phyloP scores from a whole-genome alignment of 139 green algal species.

The Haematococcus lacustris region DNA sequence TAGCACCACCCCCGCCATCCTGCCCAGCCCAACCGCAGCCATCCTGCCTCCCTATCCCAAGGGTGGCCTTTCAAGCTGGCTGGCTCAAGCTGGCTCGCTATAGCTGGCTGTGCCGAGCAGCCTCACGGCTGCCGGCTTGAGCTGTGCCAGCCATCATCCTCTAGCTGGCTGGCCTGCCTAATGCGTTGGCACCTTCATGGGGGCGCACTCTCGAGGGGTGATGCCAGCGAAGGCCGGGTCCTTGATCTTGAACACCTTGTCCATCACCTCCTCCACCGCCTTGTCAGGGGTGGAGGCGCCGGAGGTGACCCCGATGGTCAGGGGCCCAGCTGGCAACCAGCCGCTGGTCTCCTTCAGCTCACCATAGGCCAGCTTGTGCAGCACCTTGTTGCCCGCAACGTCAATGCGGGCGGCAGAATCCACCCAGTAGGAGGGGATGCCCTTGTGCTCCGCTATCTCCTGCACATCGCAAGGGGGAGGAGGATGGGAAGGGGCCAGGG shows the following conservation, averaged over 20 bases:
- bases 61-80: too few species aligned
- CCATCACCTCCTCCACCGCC: slow-evolving; percentile 75
- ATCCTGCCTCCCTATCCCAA: too few species aligned
- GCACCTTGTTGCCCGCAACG: slow-evolving; percentile 66
- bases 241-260: slow-evolving; percentile 52
- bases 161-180: too few species aligned
- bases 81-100: too few species aligned
- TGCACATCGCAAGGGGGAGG: not conserved
- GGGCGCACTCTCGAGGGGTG: slow-evolving; percentile 23
- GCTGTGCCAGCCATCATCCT: too few species aligned
- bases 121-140: too few species aligned
- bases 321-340: slow-evolving; percentile 73
- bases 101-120: too few species aligned
- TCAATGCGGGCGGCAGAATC: slow-evolving; percentile 83
- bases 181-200: slow-evolving; percentile 21
- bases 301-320: slow-evolving; percentile 87
- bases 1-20: too few species aligned
- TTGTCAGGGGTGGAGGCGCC: slow-evolving; percentile 80
- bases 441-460: slow-evolving; percentile 24
- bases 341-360: slow-evolving; percentile 80
- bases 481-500: too few species aligned
- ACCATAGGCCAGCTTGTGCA: slow-evolving; percentile 71
- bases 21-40: too few species aligned
- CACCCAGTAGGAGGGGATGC: slow-evolving; percentile 90
- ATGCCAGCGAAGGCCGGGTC: slow-evolving; percentile 43